Conservation (phyloP, 257 asterid species). For the Primulina huaijiensis region DNA sequence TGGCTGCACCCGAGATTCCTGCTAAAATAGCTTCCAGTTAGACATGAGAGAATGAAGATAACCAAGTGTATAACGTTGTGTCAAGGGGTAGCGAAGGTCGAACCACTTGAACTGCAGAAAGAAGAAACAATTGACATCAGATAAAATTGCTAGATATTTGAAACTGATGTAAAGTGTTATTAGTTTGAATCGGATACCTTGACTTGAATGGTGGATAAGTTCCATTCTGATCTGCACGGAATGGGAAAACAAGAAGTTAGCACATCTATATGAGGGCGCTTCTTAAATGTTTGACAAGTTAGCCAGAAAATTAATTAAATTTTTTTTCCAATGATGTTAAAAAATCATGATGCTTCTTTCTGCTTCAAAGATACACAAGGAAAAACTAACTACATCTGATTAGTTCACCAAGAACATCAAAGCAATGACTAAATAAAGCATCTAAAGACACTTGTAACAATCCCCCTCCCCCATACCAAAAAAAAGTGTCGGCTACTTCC, state of each 20-base stretch:
- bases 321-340: not conserved
- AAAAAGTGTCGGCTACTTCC: not conserved
- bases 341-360: not conserved
- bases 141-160: not conserved
- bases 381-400: not conserved
- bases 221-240: constrained; percentile 76
- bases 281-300: not conserved
- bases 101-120: constrained; percentile 82
- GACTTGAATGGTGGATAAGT: constrained; percentile 64
- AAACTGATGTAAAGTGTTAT: not conserved
- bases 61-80: constrained; percentile 12
- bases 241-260: constrained; percentile 27
- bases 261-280: not conserved
- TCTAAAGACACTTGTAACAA: not conserved
- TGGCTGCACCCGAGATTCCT: constrained; percentile 72
- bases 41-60: constrained; percentile 16
- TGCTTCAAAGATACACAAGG: not conserved
- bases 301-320: not conserved
- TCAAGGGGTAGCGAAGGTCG: constrained; percentile 27
- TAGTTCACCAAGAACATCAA: constrained; percentile 2
- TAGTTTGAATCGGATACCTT: constrained; percentile 42
- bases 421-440: not conserved
- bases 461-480: not conserved
- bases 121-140: constrained; percentile 30
- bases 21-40: constrained; percentile 27